Evolutionary conservation across 352 stramenopile species (phyloP), one percentile per base, ranked within the genome.

Genomic region (Phytopythium kandeliae): DNA sequence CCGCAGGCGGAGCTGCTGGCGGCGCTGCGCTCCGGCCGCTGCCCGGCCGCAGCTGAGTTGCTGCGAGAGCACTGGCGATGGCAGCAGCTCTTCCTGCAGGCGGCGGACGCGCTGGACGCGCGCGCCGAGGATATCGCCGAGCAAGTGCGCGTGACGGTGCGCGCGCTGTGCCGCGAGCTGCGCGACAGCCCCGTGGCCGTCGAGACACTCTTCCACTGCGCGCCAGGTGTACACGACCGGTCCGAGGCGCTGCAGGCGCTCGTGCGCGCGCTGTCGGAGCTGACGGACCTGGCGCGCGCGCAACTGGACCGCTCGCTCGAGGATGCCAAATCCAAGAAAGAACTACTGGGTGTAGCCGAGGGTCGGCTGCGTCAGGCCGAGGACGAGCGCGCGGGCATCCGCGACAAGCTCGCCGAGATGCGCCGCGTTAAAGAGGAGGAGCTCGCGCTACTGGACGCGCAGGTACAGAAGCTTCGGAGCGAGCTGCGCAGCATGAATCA

Each of bases 271-370:
- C 65, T 95, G 19, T 89, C 78, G 3, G 81, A 95, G 54, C 74
- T 95, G 28, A 89, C 77, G n/a, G 81, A 89, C 44, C 59, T 92
- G 15, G 89, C 74, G 9, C 87, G 86, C 47, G 63, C 60, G 3
- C 71, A 89, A 45, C 64, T 95, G 26, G 79, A 89, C 44, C 94
- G 89, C 55, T 92, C 82, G 8, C 66, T 95, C 10, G 85, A 96
- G 51, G 85, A 96, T 47, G 78, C 84, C 45, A 86, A 86, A 54
- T 86, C 84, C 34, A 87, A 92, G 58, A 85, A 81, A 35, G 78
- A 93, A 55, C 58, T 90, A 31, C 79, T 94, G 71, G 67, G 78
- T 12, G 67, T 85, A 42, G 78, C 85, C 10, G 80, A 89, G 59
- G 80, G 63, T 40, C 81, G 85, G 26, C 78, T 90, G 63, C 85